Evolutionary conservation across 306 rosid genomes (phyloP).

Genomic region (Castanospermum australe): DNA sequence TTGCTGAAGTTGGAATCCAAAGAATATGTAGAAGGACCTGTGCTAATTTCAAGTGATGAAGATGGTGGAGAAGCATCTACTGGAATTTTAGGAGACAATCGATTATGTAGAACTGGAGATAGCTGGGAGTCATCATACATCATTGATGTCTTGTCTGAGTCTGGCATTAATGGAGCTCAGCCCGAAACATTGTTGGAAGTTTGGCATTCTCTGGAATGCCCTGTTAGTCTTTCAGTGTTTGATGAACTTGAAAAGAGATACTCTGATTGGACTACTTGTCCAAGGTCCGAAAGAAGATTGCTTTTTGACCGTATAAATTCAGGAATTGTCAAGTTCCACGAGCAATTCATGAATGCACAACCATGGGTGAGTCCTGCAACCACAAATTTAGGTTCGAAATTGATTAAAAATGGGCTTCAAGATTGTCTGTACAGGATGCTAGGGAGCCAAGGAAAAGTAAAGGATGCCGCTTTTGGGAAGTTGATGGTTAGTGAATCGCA

Average conservation of each 20-base stretch:
- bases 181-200: conserved; percentile 35
- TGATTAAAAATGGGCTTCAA: conserved; percentile 38
- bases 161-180: conserved; percentile 47
- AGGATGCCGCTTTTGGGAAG: conserved; percentile 40
- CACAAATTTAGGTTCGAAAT: conserved; percentile 25
- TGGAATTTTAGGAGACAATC: conserved; percentile 26
- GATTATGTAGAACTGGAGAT: conserved; percentile 38
- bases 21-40: conserved; percentile 57
- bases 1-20: conserved; percentile 83
- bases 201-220: conserved; percentile 68
- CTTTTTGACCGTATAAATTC: conserved; percentile 77
- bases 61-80: conserved; percentile 55
- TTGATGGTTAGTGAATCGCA: conserved; percentile 39
- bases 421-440: conserved; percentile 46
- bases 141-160: conserved; percentile 49
- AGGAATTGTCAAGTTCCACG: conserved; percentile 52
- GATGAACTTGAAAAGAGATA: conserved; percentile 76
- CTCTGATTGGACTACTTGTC: conserved; percentile 35
- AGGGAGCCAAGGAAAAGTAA: conserved; percentile 38
- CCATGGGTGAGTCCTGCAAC: conserved; percentile 55
- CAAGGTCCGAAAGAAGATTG: conserved; percentile 72
- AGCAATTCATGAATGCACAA: conserved; percentile 41
- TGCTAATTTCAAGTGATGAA: conserved; percentile 70
- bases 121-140: conserved; percentile 73
- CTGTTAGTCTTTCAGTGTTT: conserved; percentile 58